phyloP scores from a whole-genome alignment of 306 rosid genomes.

The Lathyrus tuberosus region DNA sequence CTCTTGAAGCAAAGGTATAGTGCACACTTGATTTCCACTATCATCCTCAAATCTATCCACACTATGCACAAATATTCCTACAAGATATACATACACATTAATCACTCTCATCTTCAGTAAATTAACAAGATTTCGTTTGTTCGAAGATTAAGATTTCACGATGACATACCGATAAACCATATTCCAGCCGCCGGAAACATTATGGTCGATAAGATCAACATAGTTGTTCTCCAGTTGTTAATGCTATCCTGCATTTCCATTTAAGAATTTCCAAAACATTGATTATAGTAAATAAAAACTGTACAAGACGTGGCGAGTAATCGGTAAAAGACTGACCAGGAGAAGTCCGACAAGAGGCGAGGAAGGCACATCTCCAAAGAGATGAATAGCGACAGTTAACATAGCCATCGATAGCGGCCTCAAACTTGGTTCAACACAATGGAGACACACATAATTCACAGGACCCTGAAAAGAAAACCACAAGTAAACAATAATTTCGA shows the following conservation, averaged over 20 bases:
- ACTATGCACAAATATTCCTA: conserved; percentile 67
- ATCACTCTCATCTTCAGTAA: neutral
- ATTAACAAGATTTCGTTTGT: too few relatives aligned
- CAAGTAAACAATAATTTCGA: conserved; percentile 13
- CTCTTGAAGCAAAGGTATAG: conserved; percentile 61
- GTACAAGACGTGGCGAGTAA: neutral
- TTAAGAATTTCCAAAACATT: too few relatives aligned
- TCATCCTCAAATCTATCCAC: conserved; percentile 70
- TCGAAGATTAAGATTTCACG: neutral
- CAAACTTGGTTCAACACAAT: conserved; percentile 75
- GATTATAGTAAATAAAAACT: too few relatives aligned
- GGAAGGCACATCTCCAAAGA: conserved; percentile 90
- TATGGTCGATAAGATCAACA: conserved; percentile 68
- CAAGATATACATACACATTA: conserved; percentile 22
- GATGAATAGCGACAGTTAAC: conserved; percentile 76
- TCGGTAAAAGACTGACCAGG: conserved; percentile 51
- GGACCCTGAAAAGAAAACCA: conserved; percentile 66
- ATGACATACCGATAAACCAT: conserved; percentile 76
- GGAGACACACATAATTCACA: conserved; percentile 68
- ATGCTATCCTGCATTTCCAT: conserved; percentile 55
- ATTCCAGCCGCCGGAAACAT: conserved; percentile 67
- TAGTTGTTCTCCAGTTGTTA: conserved; percentile 72
- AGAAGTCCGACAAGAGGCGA: conserved; percentile 88
- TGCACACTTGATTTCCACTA: conserved; percentile 42
- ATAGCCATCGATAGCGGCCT: conserved; percentile 91